Evolutionary conservation across 2,329 filamentous ascomycete genomes (phyloP), one percentile per base, ranked within the genome.

Genomic region (Fusarium albidum): DNA sequence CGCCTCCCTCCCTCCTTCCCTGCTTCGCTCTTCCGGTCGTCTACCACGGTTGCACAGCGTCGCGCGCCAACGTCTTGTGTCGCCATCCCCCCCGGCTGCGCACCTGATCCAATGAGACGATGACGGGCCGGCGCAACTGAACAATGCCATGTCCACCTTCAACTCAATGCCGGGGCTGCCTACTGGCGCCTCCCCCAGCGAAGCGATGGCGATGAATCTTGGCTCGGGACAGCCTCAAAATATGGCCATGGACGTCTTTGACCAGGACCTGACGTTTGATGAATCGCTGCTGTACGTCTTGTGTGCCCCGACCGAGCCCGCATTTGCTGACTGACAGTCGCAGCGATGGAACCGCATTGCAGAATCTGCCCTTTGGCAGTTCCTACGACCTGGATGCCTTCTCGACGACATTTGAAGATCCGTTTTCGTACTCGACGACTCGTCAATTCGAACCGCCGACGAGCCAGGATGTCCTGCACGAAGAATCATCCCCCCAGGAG

Each of bases 371-470:
- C 4, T 87, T 86, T 53, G 82, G 82, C 3, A 80, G 82, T 4
- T 75, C 78, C 5, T 87, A 87, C 73, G 84, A 87, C 59, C 81
- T 87, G 63, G 82, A 86, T 45, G 74, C 77, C 59, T 83, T 85
- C 62, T 80, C 83, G 42, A 80, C 79, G 32, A 86, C 84, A 7
- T 88, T 87, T 66, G 85, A 88, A 69, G 85, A 88, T 65, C 84
- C 85, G 31, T 87, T 88, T 65, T 81, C 82, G 57, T 85, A 85
- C 68, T 79, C 82, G 9, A 71, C 82, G 9, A 71, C 75, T 25
- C 75, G 78, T 33, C 74, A 77, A 13, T 81, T 79, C 67, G 78
- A 81, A 41, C 72, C 73, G 37, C 71, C 73, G 13, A 73, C 76
- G 38, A 73, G 73, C 47, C 71, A 71, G 49, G 77, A 82, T 67